These are phyloP conservation scores for Phaffia australis DNA, from an alignment of 768 basidiomycete genomes.

Conservation along the genomic window DNA sequence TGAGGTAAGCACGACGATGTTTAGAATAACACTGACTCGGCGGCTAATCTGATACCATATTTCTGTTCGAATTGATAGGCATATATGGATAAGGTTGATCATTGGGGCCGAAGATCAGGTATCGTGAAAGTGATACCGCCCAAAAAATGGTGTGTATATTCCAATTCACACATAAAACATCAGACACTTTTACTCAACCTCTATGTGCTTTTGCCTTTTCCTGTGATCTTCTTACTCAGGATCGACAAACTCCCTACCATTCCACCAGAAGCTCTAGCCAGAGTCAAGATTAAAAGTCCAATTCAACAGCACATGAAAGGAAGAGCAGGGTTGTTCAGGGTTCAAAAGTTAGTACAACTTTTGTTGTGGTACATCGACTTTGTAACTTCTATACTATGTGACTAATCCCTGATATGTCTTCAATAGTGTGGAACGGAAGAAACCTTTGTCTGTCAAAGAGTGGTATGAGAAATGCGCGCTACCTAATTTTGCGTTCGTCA, in stretches of 20 bases:
- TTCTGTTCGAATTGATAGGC: slow-evolving; percentile 51
- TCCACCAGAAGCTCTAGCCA: slow-evolving; percentile 51
- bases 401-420: background rate
- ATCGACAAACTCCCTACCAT: slow-evolving; percentile 60
- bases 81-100: slow-evolving; percentile 74
- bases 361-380: slow-evolving; percentile 36
- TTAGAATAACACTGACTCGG: too few species aligned
- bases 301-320: slow-evolving; percentile 92
- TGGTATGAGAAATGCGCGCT: slow-evolving; percentile 36
- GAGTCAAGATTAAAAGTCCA: slow-evolving; percentile 71
- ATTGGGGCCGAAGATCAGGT: slow-evolving; percentile 81
- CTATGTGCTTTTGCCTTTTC: background rate
- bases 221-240: slow-evolving; percentile 42
- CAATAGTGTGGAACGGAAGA: slow-evolving; percentile 29
- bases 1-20: slow-evolving; percentile 5
- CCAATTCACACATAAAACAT: background rate
- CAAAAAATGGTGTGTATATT: slow-evolving; percentile 64
- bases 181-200: background rate
- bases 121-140: slow-evolving; percentile 96
- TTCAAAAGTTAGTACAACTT: slow-evolving; percentile 49
- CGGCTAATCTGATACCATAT: too few species aligned
- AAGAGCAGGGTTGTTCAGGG: slow-evolving; percentile 68
- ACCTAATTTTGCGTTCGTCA: slow-evolving; percentile 14
- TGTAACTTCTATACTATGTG: background rate
- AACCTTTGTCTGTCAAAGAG: slow-evolving; percentile 34